phyloP scores from a whole-genome alignment of 495 filamentous ascomycete species.

The Penicillium pancosmium region DNA sequence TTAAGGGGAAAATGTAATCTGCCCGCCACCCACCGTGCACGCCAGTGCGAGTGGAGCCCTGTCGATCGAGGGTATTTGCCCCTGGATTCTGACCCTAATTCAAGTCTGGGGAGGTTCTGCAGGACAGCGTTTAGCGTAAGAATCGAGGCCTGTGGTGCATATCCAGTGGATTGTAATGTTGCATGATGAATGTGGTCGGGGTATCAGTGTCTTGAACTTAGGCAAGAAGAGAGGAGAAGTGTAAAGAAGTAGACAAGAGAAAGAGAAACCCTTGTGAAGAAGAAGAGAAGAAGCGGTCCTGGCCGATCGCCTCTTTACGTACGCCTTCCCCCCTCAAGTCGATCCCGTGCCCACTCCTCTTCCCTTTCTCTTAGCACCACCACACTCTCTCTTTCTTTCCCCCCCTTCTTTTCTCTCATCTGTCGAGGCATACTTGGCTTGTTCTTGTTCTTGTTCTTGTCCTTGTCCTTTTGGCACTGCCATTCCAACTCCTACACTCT shows the following conservation, averaged over 20 bases:
- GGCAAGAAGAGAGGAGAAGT: background rate
- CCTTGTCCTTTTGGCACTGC: background rate
- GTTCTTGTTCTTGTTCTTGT: too few species aligned
- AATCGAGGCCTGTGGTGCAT: too few species aligned
- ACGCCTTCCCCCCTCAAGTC: conserved; percentile 13
- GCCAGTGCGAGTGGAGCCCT: conserved; percentile 19
- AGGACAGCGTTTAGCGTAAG: background rate
- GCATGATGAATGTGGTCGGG: background rate
- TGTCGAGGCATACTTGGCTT: background rate
- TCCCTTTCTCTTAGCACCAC: background rate
- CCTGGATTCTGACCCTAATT: conserved; percentile 18
- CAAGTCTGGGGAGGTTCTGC: conserved; percentile 19
- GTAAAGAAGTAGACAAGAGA: background rate
- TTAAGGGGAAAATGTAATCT: background rate
- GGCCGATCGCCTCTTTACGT: conserved; percentile 9
- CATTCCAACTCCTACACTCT: background rate
- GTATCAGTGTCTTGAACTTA: background rate
- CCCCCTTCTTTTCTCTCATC: conserved; percentile 6
- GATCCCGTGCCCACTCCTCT: conserved; percentile 13
- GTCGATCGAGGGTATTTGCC: conserved; percentile 18
- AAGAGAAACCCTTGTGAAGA: background rate
- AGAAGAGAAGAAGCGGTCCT: background rate
- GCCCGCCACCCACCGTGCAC: conserved; percentile 1
- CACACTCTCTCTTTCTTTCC: background rate
- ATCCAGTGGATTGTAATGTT: too few species aligned